Percentiles rank a stretch among this genome's conserved stretches.
phyloP scores from a whole-genome alignment of 2,329 filamentous ascomycete genomes.

The Fusarium redolens region DNA sequence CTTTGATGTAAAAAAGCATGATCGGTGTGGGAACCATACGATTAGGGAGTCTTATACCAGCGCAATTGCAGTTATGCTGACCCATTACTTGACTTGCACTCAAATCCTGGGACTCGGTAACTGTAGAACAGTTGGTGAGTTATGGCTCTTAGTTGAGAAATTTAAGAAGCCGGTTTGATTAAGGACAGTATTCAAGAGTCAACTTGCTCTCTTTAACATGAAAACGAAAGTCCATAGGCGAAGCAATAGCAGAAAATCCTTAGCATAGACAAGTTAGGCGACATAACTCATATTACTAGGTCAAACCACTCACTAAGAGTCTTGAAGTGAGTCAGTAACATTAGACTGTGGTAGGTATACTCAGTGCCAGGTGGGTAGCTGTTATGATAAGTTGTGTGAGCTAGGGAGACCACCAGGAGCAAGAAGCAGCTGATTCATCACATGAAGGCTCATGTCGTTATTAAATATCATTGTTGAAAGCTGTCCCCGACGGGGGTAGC shows the following conservation, averaged over 20 bases:
- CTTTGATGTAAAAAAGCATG: background rate
- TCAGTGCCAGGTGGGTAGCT: background rate
- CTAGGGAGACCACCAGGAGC: background rate
- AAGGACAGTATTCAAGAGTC: too few relatives aligned
- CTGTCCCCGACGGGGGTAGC: constrained; percentile 28
- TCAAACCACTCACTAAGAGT: background rate
- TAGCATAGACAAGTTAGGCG: background rate
- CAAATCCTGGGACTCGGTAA: background rate
- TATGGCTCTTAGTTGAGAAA: background rate
- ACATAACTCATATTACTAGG: background rate
- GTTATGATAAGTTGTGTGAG: background rate
- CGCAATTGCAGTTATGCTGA: background rate
- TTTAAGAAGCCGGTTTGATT: background rate
- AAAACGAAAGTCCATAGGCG: background rate
- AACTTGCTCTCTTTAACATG: background rate
- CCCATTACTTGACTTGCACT: background rate
- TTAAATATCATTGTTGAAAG: constrained; percentile 32
- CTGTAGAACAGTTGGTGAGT: background rate
- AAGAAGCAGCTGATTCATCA: background rate
- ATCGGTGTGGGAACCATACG: too few relatives aligned
- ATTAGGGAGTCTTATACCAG: background rate
- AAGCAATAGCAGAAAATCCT: background rate
- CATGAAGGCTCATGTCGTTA: background rate
- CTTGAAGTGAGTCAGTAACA: background rate
- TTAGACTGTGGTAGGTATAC: background rate